Evolutionary conservation across 2,329 filamentous ascomycete genomes (phyloP).

Genomic region (Pseudogymnoascus sp.): DNA sequence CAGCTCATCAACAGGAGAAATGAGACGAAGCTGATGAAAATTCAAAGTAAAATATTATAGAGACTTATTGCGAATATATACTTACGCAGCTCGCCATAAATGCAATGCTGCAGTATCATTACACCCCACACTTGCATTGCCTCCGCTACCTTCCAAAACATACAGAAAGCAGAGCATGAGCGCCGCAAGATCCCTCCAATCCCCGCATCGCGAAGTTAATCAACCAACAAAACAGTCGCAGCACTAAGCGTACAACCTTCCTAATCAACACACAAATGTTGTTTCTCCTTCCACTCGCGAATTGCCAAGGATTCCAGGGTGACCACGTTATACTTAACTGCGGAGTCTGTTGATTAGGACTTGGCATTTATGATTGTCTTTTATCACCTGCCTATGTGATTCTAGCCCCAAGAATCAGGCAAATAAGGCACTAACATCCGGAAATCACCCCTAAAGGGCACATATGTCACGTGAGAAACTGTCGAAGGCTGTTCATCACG

Average conservation of each 20-base stretch:
- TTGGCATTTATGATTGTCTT: neutral
- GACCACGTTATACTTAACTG: neutral
- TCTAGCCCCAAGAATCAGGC: neutral
- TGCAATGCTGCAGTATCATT: neutral
- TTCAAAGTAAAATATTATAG: neutral
- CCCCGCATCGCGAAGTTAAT: neutral
- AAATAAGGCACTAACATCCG: neutral
- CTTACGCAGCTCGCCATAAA: neutral
- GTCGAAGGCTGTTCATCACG: too few relatives aligned
- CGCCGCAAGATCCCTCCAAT: neutral
- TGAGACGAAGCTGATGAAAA: neutral
- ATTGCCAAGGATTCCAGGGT: neutral
- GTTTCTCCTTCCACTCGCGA: neutral
- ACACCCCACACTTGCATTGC: neutral
- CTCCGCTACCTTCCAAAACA: neutral
- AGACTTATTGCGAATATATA: neutral
- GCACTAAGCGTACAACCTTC: neutral
- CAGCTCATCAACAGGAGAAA: neutral
- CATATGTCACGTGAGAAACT: too few relatives aligned
- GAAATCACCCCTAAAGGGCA: too few relatives aligned
- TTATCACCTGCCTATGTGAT: neutral
- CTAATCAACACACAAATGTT: neutral
- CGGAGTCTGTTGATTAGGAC: neutral
- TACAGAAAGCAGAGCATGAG: neutral
- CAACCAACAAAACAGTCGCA: neutral